Evolutionary conservation across 306 rosid species (phyloP).

Genomic region (Ammopiptanthus mongolicus): DNA sequence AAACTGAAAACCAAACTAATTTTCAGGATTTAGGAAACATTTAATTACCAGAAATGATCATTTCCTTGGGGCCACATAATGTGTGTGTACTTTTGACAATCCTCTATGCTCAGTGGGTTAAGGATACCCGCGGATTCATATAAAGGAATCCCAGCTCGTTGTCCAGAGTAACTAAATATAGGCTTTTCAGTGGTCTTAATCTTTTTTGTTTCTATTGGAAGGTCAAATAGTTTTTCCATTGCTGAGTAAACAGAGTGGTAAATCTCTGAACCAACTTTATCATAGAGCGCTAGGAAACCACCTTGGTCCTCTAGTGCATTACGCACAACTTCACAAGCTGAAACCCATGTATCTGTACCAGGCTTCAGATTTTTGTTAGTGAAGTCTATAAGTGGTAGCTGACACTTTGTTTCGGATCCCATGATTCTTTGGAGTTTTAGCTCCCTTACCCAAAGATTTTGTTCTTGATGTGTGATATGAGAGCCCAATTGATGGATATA

Average conservation of each 20-base stretch:
- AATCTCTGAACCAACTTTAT: not conserved
- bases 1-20: not conserved
- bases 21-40: not conserved
- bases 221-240: conserved; percentile 19
- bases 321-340: conserved; percentile 5
- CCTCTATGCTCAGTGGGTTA: not conserved
- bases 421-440: not conserved
- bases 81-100: not conserved
- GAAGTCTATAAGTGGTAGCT: conserved; percentile 8
- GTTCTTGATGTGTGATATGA: no score
- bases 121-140: conserved; percentile 17
- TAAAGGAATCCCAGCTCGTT: not conserved
- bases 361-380: not conserved
- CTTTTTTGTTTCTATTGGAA: conserved; percentile 5
- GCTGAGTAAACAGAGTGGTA: not conserved
- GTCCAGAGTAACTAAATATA: not conserved
- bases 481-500: no score
- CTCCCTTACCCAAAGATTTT: no score
- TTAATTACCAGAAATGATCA: conserved; percentile 12
- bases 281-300: conserved; percentile 19
- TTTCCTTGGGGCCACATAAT: conserved; percentile 30
- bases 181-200: conserved; percentile 24
- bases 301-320: conserved; percentile 23
- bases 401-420: conserved; percentile 2
- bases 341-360: not conserved